These are phyloP conservation scores for Aspergillus heteromorphus DNA, from an alignment of 495 filamentous ascomycete species.

Conservation along the genomic window DNA sequence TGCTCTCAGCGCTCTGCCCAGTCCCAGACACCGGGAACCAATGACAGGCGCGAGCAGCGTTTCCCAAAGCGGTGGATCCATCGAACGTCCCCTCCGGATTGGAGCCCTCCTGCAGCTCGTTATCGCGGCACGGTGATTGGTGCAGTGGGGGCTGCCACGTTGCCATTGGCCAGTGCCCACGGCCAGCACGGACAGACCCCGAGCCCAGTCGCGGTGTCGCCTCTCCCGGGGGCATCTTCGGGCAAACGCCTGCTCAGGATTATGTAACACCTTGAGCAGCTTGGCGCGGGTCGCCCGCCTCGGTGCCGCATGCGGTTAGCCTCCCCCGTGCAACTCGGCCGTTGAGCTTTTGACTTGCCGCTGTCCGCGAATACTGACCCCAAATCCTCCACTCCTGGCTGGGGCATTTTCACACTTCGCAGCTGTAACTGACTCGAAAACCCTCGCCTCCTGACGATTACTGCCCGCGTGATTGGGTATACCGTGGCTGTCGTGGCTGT, in stretches of 20 bases:
- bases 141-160: neutral
- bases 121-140: conserved; percentile 18
- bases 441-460: neutral
- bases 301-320: neutral
- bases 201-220: conserved; percentile 11
- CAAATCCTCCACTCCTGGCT: neutral
- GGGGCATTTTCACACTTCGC: too few relatives aligned
- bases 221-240: conserved; percentile 2
- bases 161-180: conserved; percentile 15
- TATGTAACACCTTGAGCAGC: conserved; percentile 4
- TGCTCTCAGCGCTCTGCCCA: neutral
- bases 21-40: conserved; percentile 10
- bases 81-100: conserved; percentile 13
- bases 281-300: neutral
- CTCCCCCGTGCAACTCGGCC: conserved; percentile 4
- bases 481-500: neutral
- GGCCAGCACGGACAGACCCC: conserved; percentile 18
- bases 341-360: conserved; percentile 2
- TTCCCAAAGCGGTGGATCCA: conserved; percentile 10
- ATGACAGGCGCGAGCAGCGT: conserved; percentile 13
- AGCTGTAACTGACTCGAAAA: too few relatives aligned
- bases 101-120: conserved; percentile 9
- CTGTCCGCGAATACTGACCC: neutral
- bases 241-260: conserved; percentile 7
- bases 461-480: neutral